Evolutionary conservation across 805 yeast species (phyloP), one percentile per base, ranked within the genome.

Genomic region (Vanderwaltozyma verrucispora): DNA sequence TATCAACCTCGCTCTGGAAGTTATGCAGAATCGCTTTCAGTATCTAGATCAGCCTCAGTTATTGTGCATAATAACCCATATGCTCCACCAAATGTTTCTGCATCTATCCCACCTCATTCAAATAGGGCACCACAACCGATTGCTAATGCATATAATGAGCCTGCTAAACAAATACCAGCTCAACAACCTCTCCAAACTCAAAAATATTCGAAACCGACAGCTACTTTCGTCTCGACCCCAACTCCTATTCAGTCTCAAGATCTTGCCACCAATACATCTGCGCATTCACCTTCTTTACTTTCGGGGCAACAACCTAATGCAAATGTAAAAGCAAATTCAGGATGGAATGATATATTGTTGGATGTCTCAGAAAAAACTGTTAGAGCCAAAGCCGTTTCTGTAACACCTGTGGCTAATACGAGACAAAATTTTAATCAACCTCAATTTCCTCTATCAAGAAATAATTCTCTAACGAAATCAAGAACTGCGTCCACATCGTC

Each of bases 381-480:
- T 11, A 54, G 64, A 39, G 63, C 62, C 9, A 59, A 59, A 32
- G 52, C 62, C 11, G 57, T 60, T n/a, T 58, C 67, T 2, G 65
- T 71, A 19, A 64, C 64, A 15, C 57, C 62, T 28, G 38, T 41
- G 8, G 36, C 41, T 5, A 4, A 13, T 5, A 7, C 20, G 9
- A 7, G 7, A 13, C 27, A 24, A 12, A 12, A 10, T 13, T 8
- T 4, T 24, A 12, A 8, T 4, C 27, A 8, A 11, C 27, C 9
- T 4, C 30, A 19, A 20, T 30, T 25, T 4, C 19, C 27, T 14
- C 30, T 26, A 19, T 33, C 36, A 3, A 24, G 13, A 7, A 30
- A 26, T 7, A 27, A 24, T 33, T 33, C 19, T 14, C 36, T 25
- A 36, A 41, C 18, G 19, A 30, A 30, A 16, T 25, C 30, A 2